Conservation (phyloP, 2,329 filamentous ascomycete species). For the Paecilomyces variotii region DNA sequence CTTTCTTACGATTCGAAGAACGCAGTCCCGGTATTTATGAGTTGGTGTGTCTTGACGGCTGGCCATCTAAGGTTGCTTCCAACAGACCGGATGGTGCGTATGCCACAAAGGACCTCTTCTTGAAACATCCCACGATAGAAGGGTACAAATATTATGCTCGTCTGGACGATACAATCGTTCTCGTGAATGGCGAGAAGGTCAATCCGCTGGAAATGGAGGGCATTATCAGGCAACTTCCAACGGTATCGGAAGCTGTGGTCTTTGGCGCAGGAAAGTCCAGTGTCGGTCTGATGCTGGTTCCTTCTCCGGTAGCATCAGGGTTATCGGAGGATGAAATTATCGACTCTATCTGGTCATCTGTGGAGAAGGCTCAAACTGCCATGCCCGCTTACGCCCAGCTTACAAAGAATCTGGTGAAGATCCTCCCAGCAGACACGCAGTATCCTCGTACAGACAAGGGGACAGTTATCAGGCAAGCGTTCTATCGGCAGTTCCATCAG, state of each 20-base stretch:
- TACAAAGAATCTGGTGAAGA: conserved; percentile 44
- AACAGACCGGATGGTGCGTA: conserved; percentile 43
- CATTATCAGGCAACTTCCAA: conserved; percentile 5
- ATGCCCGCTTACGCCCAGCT: conserved; percentile 48
- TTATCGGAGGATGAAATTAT: conserved; percentile 41
- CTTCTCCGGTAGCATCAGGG: conserved; percentile 35
- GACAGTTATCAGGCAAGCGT: conserved; percentile 46
- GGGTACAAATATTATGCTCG: conserved; percentile 22
- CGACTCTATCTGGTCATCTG: conserved; percentile 40
- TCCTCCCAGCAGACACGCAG: conserved; percentile 37
- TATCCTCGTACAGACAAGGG: conserved; percentile 52
- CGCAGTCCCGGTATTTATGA: conserved; percentile 29
- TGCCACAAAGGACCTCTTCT: conserved; percentile 44
- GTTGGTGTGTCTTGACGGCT: conserved; percentile 26
- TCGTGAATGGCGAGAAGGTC: conserved; percentile 15
- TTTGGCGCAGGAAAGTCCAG: conserved; percentile 9
- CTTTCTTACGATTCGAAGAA: conserved; percentile 36
- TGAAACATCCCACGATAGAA: conserved; percentile 35
- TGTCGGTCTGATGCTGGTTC: conserved; percentile 41
- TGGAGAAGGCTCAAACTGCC: conserved; percentile 44
- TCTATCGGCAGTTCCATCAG: conserved; percentile 42
- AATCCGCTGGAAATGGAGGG: conserved; percentile 11
- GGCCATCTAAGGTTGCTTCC: conserved; percentile 32
- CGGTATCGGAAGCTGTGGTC: conserved; percentile 7
- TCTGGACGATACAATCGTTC: conserved; percentile 7